phyloP scores from a whole-genome alignment of 2,329 filamentous ascomycete genomes.

The Colletotrichum ledebouriae region DNA sequence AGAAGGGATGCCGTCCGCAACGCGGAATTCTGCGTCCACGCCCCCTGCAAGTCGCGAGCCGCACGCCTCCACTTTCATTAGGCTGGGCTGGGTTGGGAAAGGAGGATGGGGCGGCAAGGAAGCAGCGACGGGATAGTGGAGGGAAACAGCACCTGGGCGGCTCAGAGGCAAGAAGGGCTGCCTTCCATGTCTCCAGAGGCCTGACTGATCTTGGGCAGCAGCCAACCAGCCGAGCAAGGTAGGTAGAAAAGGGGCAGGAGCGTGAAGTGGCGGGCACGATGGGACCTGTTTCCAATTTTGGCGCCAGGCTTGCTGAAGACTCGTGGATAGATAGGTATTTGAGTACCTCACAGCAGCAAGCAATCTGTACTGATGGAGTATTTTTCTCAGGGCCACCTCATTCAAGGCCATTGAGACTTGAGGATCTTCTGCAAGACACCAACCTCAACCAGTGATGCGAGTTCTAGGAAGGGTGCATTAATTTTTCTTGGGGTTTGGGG shows the following conservation, averaged over 20 bases:
- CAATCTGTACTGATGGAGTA: too few species aligned
- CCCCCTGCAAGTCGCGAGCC: conserved; percentile 28
- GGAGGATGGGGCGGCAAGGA: too few species aligned
- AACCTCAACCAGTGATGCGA: conserved; percentile 1
- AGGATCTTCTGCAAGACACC: neutral
- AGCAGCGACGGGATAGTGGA: neutral
- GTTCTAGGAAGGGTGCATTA: neutral
- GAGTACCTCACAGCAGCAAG: too few species aligned
- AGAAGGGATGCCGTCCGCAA: conserved; percentile 24
- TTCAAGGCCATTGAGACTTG: neutral
- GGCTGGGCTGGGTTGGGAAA: neutral
- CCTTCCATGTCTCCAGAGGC: neutral
- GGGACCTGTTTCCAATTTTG: conserved; percentile 31
- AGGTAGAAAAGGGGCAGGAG: conserved; percentile 28
- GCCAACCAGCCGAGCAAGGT: neutral
- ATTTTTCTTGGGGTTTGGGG: neutral
- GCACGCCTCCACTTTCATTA: conserved; percentile 23
- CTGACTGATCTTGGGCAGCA: neutral
- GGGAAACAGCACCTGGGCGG: neutral
- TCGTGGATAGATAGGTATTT: too few species aligned
- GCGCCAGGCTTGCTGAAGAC: conserved; percentile 10
- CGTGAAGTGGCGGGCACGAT: conserved; percentile 13
- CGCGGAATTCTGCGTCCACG: conserved; percentile 14
- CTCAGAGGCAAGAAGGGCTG: neutral
- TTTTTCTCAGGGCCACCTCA: too few species aligned